Base-by-base conservation (phyloP, 1,139 yeast genomes). In the Yamadazyma siamensis region DNA sequence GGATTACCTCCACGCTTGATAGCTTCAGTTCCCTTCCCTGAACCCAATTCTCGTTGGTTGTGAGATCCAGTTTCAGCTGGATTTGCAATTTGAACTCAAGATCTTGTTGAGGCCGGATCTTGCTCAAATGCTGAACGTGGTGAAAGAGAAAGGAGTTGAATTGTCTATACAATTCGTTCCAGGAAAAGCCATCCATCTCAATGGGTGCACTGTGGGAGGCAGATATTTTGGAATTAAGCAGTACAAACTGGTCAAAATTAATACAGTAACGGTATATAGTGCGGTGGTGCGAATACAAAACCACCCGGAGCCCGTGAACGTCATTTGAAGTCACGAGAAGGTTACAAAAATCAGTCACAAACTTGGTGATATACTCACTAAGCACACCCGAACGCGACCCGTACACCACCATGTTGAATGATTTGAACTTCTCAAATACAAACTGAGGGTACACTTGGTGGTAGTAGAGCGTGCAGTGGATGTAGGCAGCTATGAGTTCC, bases 381-480 rank as follows among this genome's bases (percentile, higher is more conserved):
- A 75, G 59, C 5, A 53, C 54, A 0, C 76, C 75, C 29, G 69
- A 71, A 33, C 79, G 46, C 33, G 64, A 62, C 29, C 58, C 56
- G 38, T 54, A 49, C 0, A 71, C 62, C 0, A 62, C 47, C 14
- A 67, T 34, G 26, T 68, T 65, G 40, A 72, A 71, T 5, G 75
- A 58, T 20, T 52, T 57, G 11, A 46, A 39, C 15, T 44, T 43
- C 23, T 57, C 64, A 42, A 61, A 75, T 0, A 71, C 57, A 32
- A 60, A 62, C 3, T 38, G 43, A 1, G 72, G 71, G 41, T 75
- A 75, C 2, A 75, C 45, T 3, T 51, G 46, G 35, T 72, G 64
- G 38, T 67, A 53, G 44, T 65, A 72, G 33, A 75, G 49, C 4
- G 73, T 56, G 35, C 71, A 75, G 35, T 71, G 65, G 13, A 71